Evolutionary conservation across 805 yeast species (phyloP).

Genomic region (Gaillardinia entomophila): DNA sequence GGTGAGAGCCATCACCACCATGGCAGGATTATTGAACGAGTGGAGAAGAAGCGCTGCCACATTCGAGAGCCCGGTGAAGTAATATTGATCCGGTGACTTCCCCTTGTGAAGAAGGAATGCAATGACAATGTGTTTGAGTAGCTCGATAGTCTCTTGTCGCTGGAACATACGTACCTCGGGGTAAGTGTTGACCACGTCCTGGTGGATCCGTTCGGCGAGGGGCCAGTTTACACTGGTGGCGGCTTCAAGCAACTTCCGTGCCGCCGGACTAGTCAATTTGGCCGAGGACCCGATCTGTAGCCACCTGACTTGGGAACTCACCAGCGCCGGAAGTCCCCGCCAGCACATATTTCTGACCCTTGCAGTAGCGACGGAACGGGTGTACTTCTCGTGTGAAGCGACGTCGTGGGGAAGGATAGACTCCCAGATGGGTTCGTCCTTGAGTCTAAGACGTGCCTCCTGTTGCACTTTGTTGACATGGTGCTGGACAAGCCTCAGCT

Average conservation of each 20-base stretch:
- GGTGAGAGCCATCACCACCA: constrained; percentile 35
- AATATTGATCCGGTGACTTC: constrained; percentile 11
- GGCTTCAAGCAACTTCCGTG: not conserved
- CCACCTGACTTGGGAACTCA: constrained; percentile 49
- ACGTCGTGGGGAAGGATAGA: constrained; percentile 2
- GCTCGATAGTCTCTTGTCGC: constrained; percentile 6
- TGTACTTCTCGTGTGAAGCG: constrained; percentile 9
- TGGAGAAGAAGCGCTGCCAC: constrained; percentile 39
- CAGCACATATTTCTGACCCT: constrained; percentile 11
- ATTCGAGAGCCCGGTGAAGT: constrained; percentile 30
- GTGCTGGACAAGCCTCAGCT: constrained; percentile 25
- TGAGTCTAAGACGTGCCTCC: constrained; percentile 23
- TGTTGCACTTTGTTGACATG: constrained; percentile 26
- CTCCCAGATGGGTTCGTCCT: too few species aligned
- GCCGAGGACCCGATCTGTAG: constrained; percentile 31
- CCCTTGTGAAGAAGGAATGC: constrained; percentile 19
- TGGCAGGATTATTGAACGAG: constrained; percentile 22
- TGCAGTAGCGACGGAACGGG: constrained; percentile 15
- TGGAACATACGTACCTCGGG: constrained; percentile 17
- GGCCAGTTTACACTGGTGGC: constrained; percentile 1
- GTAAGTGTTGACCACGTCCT: constrained; percentile 12
- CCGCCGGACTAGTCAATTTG: not conserved
- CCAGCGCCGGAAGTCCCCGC: constrained; percentile 16
- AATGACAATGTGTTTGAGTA: constrained; percentile 19
- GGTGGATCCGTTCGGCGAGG: constrained; percentile 5